phyloP scores from a whole-genome alignment of 768 basidiomycete genomes.

The Mycena filopes region DNA sequence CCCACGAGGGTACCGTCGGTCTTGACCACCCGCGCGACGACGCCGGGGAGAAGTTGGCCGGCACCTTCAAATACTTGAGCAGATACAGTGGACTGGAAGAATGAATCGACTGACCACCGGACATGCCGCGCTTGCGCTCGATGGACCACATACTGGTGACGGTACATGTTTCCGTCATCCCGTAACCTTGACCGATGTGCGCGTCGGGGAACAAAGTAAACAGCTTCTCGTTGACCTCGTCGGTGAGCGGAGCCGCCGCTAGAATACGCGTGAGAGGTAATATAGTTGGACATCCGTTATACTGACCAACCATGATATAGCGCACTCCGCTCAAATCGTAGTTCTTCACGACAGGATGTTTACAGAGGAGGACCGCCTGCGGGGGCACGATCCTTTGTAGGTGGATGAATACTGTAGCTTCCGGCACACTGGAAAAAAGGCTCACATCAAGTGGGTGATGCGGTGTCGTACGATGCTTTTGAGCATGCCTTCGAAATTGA shows the following conservation, averaged over 20 bases:
- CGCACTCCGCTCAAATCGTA: constrained; percentile 59
- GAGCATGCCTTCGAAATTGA: constrained; percentile 70
- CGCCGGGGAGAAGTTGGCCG: constrained; percentile 68
- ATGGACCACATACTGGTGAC: constrained; percentile 55
- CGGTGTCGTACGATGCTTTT: constrained; percentile 67
- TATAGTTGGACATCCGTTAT: too few relatives aligned
- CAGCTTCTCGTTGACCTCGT: constrained; percentile 61
- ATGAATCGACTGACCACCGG: constrained; percentile 55
- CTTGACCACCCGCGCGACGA: constrained; percentile 64
- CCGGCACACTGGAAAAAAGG: background rate
- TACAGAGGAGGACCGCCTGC: constrained; percentile 66
- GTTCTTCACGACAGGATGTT: constrained; percentile 63
- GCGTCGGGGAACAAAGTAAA: constrained; percentile 61
- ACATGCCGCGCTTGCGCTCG: constrained; percentile 57
- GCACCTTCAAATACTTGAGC: constrained; percentile 46
- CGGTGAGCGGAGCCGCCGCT: constrained; percentile 69
- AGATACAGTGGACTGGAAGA: background rate
- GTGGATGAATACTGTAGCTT: background rate
- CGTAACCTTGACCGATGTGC: constrained; percentile 69
- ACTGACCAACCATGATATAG: constrained; percentile 54
- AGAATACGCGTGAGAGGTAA: constrained; percentile 22
- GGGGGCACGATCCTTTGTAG: constrained; percentile 64
- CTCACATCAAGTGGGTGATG: constrained; percentile 65
- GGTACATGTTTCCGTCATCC: constrained; percentile 36
- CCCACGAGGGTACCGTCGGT: constrained; percentile 65